Percentiles rank a stretch among this genome's conserved stretches.
phyloP scores from a whole-genome alignment of 2,329 filamentous ascomycete species.

The Botryotinia calthae region DNA sequence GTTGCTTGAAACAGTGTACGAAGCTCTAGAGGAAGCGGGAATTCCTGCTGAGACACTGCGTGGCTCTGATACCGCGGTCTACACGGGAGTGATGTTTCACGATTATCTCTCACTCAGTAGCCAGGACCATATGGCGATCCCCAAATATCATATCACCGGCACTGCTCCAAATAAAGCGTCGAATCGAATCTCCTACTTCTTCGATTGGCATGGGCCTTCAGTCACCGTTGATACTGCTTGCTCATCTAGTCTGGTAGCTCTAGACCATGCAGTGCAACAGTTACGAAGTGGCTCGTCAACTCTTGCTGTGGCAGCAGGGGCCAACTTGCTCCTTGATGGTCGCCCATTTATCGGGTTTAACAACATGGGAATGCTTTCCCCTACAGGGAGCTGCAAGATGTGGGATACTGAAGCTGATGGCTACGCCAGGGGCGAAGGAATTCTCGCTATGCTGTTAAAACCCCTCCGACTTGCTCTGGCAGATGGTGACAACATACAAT shows the following conservation, averaged over 20 bases:
- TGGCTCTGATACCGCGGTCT: constrained; percentile 21
- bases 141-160: constrained; percentile 30
- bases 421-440: constrained; percentile 62
- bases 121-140: constrained; percentile 22
- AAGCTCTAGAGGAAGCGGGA: constrained; percentile 15
- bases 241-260: constrained; percentile 52
- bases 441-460: constrained; percentile 59
- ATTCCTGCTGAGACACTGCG: neutral
- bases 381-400: constrained; percentile 37
- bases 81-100: constrained; percentile 13
- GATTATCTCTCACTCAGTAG: constrained; percentile 27
- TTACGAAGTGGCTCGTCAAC: constrained; percentile 46
- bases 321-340: constrained; percentile 36
- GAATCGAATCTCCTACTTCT: constrained; percentile 54
- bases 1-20: constrained; percentile 9
- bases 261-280: constrained; percentile 52
- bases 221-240: constrained; percentile 59
- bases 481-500: constrained; percentile 44
- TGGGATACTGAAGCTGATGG: constrained; percentile 61
- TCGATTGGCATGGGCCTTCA: constrained; percentile 49
- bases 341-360: constrained; percentile 4
- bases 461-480: constrained; percentile 46
- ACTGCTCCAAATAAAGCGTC: constrained; percentile 44
- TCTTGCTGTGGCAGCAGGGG: constrained; percentile 32
- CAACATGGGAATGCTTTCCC: constrained; percentile 23